A percentile compares a stretch with the other conserved stretches of the same genome.
phyloP scores from a whole-genome alignment of 1,284 basidiomycete genomes.

The Cutaneotrichosporon cavernicola region DNA sequence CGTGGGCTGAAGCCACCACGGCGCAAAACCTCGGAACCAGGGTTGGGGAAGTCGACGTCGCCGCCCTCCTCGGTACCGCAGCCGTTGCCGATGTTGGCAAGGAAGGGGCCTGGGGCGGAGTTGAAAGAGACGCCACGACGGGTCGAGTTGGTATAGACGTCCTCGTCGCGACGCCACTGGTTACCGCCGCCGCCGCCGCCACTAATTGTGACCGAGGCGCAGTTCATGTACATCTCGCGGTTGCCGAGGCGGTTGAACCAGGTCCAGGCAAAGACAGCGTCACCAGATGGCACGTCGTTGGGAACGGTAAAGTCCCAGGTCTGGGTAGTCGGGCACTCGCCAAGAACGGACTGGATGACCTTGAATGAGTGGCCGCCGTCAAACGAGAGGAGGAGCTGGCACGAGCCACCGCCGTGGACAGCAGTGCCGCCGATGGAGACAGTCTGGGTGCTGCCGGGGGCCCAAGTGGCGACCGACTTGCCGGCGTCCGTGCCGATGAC shows the following conservation, averaged over 20 bases:
- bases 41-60: slow-evolving; percentile 26
- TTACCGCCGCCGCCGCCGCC: slow-evolving; percentile 23
- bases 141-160: slow-evolving; percentile 16
- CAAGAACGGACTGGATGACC: slow-evolving; percentile 50
- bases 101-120: slow-evolving; percentile 47
- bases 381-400: slow-evolving; percentile 53
- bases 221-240: slow-evolving; percentile 54
- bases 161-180: slow-evolving; percentile 22
- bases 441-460: slow-evolving; percentile 37
- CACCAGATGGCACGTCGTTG: slow-evolving; percentile 42
- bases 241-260: slow-evolving; percentile 54
- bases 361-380: slow-evolving; percentile 53
- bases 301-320: slow-evolving; percentile 47
- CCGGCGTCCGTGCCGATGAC: slow-evolving; percentile 22
- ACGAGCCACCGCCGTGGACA: slow-evolving; percentile 52
- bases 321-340: slow-evolving; percentile 47
- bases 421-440: slow-evolving; percentile 48
- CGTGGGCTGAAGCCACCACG: slow-evolving; percentile 5
- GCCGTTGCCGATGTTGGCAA: slow-evolving; percentile 51
- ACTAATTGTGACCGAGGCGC: slow-evolving; percentile 50
- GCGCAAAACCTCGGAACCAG: slow-evolving; percentile 18
- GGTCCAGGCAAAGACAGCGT: slow-evolving; percentile 54
- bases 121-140: slow-evolving; percentile 11
- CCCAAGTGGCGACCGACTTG: slow-evolving; percentile 39
- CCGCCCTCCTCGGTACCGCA: slow-evolving; percentile 41